phyloP scores from a whole-genome alignment of 2,329 filamentous ascomycete genomes.

The Samsoniella hepiali region DNA sequence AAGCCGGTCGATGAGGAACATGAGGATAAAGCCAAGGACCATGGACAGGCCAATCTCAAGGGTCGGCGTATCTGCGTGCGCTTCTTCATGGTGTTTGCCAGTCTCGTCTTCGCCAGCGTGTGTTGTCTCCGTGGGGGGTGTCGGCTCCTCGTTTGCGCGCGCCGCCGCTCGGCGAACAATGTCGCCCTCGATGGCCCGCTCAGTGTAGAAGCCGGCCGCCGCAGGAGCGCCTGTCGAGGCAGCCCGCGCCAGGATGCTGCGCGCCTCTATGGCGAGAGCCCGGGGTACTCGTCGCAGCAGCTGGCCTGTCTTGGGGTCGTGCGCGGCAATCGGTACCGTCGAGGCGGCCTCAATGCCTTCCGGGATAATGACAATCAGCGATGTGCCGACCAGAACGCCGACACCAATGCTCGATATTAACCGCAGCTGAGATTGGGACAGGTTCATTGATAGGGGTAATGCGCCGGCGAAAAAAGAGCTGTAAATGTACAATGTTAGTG shows the following conservation, averaged over 20 bases:
- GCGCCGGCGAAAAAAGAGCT: conserved; percentile 94
- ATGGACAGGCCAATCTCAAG: conserved; percentile 85
- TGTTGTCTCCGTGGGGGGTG: conserved; percentile 19
- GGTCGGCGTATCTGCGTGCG: conserved; percentile 50
- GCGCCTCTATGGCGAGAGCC: conserved; percentile 26
- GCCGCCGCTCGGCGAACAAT: conserved; percentile 13
- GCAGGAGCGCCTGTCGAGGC: background rate
- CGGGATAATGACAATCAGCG: conserved; percentile 94
- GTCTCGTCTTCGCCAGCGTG: conserved; percentile 23
- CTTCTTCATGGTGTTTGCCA: conserved; percentile 33
- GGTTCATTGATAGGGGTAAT: conserved; percentile 80
- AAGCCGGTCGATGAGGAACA: conserved; percentile 91
- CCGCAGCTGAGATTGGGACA: conserved; percentile 82
- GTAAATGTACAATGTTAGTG: conserved; percentile 23
- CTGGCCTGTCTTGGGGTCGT: conserved; percentile 36
- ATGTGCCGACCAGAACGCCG: conserved; percentile 90
- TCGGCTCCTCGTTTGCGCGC: conserved; percentile 20
- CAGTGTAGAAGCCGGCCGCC: background rate
- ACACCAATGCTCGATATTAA: conserved; percentile 90
- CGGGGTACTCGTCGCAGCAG: conserved; percentile 34
- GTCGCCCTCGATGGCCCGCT: background rate
- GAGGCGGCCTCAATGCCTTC: conserved; percentile 93
- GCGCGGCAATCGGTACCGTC: conserved; percentile 44
- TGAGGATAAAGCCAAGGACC: conserved; percentile 85
- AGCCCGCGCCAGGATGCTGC: conserved; percentile 22